These are phyloP conservation scores for Pseudogymnoascus sp. DNA, from an alignment of 2,329 filamentous ascomycete genomes.

Conservation along the genomic window DNA sequence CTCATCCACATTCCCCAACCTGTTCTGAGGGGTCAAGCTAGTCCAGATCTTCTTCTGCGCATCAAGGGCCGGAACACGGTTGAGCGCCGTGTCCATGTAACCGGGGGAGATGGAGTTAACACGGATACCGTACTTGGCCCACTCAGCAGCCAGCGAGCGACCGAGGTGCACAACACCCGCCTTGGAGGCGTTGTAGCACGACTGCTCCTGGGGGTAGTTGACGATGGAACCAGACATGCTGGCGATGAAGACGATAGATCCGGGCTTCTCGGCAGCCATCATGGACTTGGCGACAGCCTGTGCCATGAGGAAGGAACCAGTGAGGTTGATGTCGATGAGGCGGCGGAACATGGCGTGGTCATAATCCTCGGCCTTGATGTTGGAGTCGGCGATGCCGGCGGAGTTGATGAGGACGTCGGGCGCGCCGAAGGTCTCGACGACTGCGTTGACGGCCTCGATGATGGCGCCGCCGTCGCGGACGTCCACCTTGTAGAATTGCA, in stretches of 20 bases:
- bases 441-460: constrained; percentile 57
- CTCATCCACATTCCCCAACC: constrained; percentile 64
- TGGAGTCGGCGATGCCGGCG: constrained; percentile 73
- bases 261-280: constrained; percentile 63
- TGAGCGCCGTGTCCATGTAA: constrained; percentile 79
- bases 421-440: constrained; percentile 56
- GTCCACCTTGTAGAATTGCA: constrained; percentile 71
- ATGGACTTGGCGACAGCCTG: constrained; percentile 64
- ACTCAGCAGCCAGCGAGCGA: constrained; percentile 75
- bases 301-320: constrained; percentile 67
- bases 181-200: constrained; percentile 77
- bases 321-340: constrained; percentile 75
- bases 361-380: constrained; percentile 74
- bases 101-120: constrained; percentile 80
- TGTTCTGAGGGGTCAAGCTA: constrained; percentile 62
- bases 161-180: constrained; percentile 69
- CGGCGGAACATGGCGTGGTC: constrained; percentile 67
- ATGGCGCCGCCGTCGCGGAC: constrained; percentile 65
- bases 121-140: constrained; percentile 71
- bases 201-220: constrained; percentile 80
- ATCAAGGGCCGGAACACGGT: constrained; percentile 68
- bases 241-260: constrained; percentile 66
- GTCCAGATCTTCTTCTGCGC: constrained; percentile 78
- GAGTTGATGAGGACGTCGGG: constrained; percentile 73
- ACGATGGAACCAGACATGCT: constrained; percentile 78